Conservation (phyloP, 23 red algal genomes). For the Gracilariopsis chorda region DNA sequence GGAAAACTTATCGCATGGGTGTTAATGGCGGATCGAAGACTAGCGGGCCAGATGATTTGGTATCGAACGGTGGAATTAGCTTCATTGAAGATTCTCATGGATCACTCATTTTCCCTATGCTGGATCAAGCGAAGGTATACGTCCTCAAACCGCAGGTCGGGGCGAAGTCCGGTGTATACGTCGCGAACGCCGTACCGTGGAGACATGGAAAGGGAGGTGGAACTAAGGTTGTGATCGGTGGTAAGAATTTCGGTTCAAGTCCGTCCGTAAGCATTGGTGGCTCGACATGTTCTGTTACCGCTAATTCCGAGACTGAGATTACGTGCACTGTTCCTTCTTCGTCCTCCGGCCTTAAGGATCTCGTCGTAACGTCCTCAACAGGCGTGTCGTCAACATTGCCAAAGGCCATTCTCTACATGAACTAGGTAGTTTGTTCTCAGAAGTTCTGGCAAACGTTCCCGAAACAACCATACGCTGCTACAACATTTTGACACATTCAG, state of each 20-base stretch:
- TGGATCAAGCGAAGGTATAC: constrained; percentile 6
- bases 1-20: neutral
- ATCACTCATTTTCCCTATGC: constrained; percentile 27
- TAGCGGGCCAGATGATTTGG: constrained; percentile 6
- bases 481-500: no score
- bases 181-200: neutral
- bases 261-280: constrained; percentile 5
- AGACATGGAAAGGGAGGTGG: constrained; percentile 29
- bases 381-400: neutral
- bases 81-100: constrained; percentile 44
- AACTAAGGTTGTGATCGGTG: neutral
- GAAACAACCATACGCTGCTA: no score
- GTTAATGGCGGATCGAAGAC: constrained; percentile 28
- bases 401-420: constrained; percentile 44
- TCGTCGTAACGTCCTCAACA: constrained; percentile 4
- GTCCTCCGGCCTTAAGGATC: constrained; percentile 10
- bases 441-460: no score
- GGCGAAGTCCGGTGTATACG: neutral
- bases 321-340: constrained; percentile 41
- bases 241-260: neutral
- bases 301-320: constrained; percentile 19
- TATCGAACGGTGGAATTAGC: neutral
- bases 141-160: neutral
- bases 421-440: no score
- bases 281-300: neutral